Evolutionary conservation across 345 rosid species (phyloP), one percentile per base, ranked within the genome.

Genomic region (Populus euphratica): DNA sequence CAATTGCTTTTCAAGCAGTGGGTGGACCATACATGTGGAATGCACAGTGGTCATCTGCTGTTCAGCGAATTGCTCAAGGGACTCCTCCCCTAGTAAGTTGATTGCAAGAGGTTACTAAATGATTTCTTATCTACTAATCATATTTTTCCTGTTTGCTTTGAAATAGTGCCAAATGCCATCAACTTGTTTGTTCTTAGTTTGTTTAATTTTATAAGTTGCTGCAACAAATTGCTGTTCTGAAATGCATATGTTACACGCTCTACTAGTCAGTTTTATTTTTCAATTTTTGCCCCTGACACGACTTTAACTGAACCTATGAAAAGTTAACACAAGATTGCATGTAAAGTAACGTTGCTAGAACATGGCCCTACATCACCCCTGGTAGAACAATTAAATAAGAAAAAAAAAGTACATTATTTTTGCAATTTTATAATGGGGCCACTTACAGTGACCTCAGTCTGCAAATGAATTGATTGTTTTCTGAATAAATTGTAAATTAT

Each of bases 81-180:
- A 92, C 99, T 76, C 99, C 99, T 85, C 93, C 99, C 71, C 98
- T 95, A 84, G 99, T 95, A 91, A 90, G 99, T 89, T 78, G 78
- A 82, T 80, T 68, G 71, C 70, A 73, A 82, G 75, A 76, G 70
- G 49, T 72, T 54, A 35, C 72, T 66, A 47, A 56, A 72, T 66
- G 50, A 61, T 75, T 43, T 76, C 76, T 79, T 52, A 39, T 12
- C 52, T 33, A 73, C n/a, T 77, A 44, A 13, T 20, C 29, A 20
- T 44, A 23, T 44, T 39, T 59, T 41, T 25, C 43, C 18, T 63
- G 70, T 36, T 83, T 71, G 18, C 68, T 31, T 2, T 67, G 33
- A 33, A 49, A 62, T 41, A 8, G 6, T 59, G 41, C 14, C 6
- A 7, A 27, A 56, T 68, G 6, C 20, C 17, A 3, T 29, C 25